Evolutionary conservation across 2,329 filamentous ascomycete species (phyloP), one percentile per base, ranked within the genome.

Genomic region (Alternaria novae-zelandiae): DNA sequence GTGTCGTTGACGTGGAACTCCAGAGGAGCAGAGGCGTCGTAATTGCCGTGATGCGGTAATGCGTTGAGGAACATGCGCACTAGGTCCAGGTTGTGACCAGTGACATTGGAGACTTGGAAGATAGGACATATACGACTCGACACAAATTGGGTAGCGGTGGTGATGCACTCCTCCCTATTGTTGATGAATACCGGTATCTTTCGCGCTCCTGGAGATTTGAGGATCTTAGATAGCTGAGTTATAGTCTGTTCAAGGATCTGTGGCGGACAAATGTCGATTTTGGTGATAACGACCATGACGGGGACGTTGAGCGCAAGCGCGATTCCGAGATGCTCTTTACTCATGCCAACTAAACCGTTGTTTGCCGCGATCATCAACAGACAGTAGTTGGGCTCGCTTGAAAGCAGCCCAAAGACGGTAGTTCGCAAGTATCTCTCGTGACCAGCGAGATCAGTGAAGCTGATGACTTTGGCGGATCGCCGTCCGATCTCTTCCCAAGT

Each of bases 401-500:
- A 97, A 23, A 99, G 83, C 70, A 99, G 86, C 2, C 96, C 96
- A 76, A 99, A 99, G 25, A 99, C 95, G 0, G 96, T 99, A 2
- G 96, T 99, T 32, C 96, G 89, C 54, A 99, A 85, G 78, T 99
- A 99, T 54, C 93, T 89, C 83, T 98, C 96, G 82, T 99, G 96
- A 28, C 96, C 96, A 6, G 96, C 96, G 69, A 99, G 84, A 79
- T 99, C 96, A 32, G 93, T 96, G 80, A 99, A 99, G 26, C 92
- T 92, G 73, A 98, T 97, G 55, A 99, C 94, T 84, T 99, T 99
- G 54, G 95, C 88, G 73, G 93, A 96, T 70, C 94, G 91, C 81
- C 92, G 93, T 57, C 96, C 96, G 76, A 99, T 97, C 79, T 99
- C 96, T 79, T 97, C 95, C 96, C 96, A 99, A 5, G 94, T 95